phyloP scores from a whole-genome alignment of 2,329 filamentous ascomycete species.

The Botrytis galanthina region DNA sequence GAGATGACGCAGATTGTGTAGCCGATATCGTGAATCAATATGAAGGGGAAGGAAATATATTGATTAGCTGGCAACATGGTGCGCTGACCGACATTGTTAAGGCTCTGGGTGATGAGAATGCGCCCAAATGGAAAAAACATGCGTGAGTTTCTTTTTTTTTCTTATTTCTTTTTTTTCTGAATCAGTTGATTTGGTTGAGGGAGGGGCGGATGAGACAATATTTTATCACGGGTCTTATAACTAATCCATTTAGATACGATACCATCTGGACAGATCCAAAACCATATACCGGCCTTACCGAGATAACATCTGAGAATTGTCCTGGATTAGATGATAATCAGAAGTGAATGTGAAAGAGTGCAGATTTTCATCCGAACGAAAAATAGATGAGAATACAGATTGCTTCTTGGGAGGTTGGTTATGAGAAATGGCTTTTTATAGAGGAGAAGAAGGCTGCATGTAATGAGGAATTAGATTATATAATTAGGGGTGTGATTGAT shows the following conservation, averaged over 20 bases:
- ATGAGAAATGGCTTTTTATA: neutral
- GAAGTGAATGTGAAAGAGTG: neutral
- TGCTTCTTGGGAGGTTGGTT: neutral
- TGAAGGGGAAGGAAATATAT: slow-evolving; percentile 52
- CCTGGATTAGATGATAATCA: slow-evolving; percentile 49
- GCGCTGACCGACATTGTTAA: slow-evolving; percentile 51
- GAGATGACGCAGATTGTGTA: slow-evolving; percentile 56
- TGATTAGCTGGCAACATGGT: slow-evolving; percentile 62
- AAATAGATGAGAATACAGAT: neutral
- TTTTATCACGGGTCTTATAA: neutral
- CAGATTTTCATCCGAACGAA: neutral
- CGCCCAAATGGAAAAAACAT: slow-evolving; percentile 50
- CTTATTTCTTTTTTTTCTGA: neutral
- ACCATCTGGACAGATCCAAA: slow-evolving; percentile 57
- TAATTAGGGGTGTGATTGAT: neutral
- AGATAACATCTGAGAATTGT: slow-evolving; percentile 51
- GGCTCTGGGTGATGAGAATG: slow-evolving; percentile 50
- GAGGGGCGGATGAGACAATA: neutral
- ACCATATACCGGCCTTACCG: slow-evolving; percentile 47
- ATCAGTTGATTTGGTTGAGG: neutral
- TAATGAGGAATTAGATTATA: neutral
- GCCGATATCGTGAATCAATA: slow-evolving; percentile 49
- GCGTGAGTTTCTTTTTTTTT: slow-evolving; percentile 37
- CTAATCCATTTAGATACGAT: slow-evolving; percentile 43
- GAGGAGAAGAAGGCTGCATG: neutral